These are phyloP conservation scores for Amanita inopinata DNA, from an alignment of 768 basidiomycete genomes.

Conservation along the genomic window DNA sequence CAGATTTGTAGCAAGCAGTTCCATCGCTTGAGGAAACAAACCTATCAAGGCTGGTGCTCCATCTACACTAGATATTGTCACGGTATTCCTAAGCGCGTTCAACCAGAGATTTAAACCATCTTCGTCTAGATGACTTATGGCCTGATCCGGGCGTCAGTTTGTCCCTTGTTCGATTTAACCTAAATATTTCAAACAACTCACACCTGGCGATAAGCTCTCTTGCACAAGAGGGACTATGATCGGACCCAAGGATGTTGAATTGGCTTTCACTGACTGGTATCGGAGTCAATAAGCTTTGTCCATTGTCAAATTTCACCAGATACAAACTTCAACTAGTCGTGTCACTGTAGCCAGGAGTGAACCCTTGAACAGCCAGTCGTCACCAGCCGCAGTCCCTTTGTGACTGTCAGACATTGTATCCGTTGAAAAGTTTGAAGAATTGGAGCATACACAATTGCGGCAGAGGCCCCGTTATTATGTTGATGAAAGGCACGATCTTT, in stretches of 20 bases:
- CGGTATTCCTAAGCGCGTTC: constrained; percentile 56
- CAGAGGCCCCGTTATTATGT: constrained; percentile 51
- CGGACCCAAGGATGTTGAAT: constrained; percentile 42
- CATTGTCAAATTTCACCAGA: not conserved
- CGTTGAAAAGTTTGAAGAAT: not conserved
- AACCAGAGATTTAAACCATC: constrained; percentile 75
- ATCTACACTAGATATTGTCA: constrained; percentile 35
- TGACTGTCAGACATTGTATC: not conserved
- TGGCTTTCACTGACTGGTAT: constrained; percentile 52
- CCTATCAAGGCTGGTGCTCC: constrained; percentile 45
- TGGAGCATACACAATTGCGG: constrained; percentile 59
- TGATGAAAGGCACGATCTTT: constrained; percentile 61
- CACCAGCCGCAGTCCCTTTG: constrained; percentile 57
- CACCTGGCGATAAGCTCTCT: constrained; percentile 51
- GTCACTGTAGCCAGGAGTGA: constrained; percentile 62
- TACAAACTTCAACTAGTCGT: constrained; percentile 57
- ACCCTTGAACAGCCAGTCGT: constrained; percentile 64
- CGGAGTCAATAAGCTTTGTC: constrained; percentile 3
- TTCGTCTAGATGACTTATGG: constrained; percentile 60
- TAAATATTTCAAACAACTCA: constrained; percentile 19
- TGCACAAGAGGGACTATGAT: constrained; percentile 57
- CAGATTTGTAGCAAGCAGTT: constrained; percentile 56
- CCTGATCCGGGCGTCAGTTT: no score
- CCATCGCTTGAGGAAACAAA: constrained; percentile 53
- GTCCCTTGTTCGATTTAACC: not conserved